Percentiles rank a stretch among this genome's conserved stretches.
phyloP scores from a whole-genome alignment of 1,284 basidiomycete species.

The Pascua guehoae region DNA sequence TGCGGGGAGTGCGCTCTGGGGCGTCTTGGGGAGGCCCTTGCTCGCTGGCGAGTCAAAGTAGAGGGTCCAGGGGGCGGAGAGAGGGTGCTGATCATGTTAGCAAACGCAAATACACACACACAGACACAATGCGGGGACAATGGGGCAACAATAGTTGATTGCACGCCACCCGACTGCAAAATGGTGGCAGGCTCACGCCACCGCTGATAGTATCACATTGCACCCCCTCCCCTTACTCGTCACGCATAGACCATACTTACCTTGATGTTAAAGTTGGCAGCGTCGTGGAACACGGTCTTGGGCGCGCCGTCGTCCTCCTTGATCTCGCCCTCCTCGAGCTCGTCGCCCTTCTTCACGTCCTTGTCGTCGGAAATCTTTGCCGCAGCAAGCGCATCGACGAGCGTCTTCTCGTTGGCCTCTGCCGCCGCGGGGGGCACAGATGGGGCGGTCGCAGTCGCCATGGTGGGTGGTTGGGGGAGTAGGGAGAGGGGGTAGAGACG shows the following conservation, averaged over 20 bases:
- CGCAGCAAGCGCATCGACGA: slow-evolving; percentile 36
- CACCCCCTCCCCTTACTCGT: too few relatives aligned
- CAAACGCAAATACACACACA: not conserved
- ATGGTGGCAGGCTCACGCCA: too few relatives aligned
- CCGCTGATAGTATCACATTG: too few relatives aligned
- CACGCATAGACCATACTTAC: slow-evolving; percentile 49
- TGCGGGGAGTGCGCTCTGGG: slow-evolving; percentile 60
- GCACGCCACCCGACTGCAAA: too few relatives aligned
- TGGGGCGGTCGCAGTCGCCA: slow-evolving; percentile 15
- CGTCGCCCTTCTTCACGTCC: slow-evolving; percentile 21
- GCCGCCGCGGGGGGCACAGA: slow-evolving; percentile 31
- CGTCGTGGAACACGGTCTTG: slow-evolving; percentile 85
- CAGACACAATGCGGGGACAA: too few relatives aligned
- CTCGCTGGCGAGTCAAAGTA: slow-evolving; percentile 93
- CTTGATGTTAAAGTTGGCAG: slow-evolving; percentile 87
- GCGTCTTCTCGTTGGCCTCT: slow-evolving; percentile 32
- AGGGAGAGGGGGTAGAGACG: not conserved
- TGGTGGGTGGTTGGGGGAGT: not conserved
- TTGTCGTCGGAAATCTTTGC: slow-evolving; percentile 27
- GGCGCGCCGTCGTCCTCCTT: slow-evolving; percentile 49
- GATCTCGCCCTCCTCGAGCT: slow-evolving; percentile 43
- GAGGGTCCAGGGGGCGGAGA: slow-evolving; percentile 90
- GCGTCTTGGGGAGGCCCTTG: slow-evolving; percentile 81
- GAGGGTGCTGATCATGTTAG: slow-evolving; percentile 64
- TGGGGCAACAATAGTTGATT: too few relatives aligned